Evolutionary conservation across 352 stramenopile species (phyloP).

Genomic region (Globisporangium apiculatum): DNA sequence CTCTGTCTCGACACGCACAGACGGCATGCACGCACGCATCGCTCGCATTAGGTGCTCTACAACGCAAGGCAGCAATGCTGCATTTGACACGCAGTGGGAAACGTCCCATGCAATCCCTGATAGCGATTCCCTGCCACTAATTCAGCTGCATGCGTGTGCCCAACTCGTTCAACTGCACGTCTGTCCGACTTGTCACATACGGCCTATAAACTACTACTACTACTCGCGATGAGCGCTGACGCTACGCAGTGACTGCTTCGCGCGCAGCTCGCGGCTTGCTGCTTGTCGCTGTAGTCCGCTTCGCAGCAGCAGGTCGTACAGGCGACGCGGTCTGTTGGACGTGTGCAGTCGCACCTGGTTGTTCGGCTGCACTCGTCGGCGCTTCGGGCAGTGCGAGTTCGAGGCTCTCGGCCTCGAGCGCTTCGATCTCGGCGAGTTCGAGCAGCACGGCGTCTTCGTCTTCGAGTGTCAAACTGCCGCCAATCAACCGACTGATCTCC

Average conservation of each 20-base stretch:
- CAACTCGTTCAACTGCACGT: no score
- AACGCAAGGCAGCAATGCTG: background rate
- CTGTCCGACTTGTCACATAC: no score
- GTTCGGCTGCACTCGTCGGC: constrained; percentile 26
- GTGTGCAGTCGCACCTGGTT: background rate
- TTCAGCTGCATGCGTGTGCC: background rate
- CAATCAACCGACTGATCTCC: constrained; percentile 85
- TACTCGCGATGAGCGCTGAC: background rate
- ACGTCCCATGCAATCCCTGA: background rate
- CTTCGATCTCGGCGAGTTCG: constrained; percentile 82
- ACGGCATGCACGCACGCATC: background rate
- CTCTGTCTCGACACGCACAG: background rate
- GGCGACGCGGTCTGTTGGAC: background rate
- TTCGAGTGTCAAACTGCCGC: constrained; percentile 63
- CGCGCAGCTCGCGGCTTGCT: constrained; percentile 6
- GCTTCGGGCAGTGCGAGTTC: constrained; percentile 52
- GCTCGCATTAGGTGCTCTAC: background rate
- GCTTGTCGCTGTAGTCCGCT: constrained; percentile 1
- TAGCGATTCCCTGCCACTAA: background rate
- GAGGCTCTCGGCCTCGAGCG: constrained; percentile 50
- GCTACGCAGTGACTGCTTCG: constrained; percentile 10
- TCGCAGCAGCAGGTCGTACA: background rate
- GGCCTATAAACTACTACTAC: background rate
- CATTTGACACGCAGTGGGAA: background rate
- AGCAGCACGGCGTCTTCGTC: constrained; percentile 83